Conservation (phyloP, 1,284 basidiomycete species). For the Puccinia coronata region DNA sequence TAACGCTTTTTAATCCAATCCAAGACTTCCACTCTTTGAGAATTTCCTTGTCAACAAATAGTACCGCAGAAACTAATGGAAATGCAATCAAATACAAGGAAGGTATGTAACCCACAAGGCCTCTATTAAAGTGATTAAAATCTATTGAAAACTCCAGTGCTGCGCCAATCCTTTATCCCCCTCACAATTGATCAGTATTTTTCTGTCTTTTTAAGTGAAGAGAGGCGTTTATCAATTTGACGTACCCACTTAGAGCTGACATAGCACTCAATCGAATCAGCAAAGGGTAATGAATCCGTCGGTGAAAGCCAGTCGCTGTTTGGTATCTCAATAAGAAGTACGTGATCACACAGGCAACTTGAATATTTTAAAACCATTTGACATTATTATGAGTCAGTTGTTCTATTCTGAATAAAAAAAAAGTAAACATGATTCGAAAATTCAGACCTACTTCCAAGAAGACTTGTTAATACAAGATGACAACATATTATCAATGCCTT, state of each 20-base stretch:
- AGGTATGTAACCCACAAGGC: not conserved
- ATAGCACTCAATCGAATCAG: constrained; percentile 23
- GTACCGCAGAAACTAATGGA: constrained; percentile 5
- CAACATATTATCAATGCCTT: constrained; percentile 6
- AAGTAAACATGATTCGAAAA: not conserved
- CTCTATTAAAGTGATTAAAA: constrained; percentile 5
- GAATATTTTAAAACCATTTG: too few species aligned
- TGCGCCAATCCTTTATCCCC: constrained; percentile 12
- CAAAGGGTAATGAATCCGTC: constrained; percentile 22
- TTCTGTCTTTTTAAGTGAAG: not conserved
- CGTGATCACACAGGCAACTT: constrained; percentile 8
- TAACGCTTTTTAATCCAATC: not conserved
- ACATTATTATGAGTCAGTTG: too few species aligned
- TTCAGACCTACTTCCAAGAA: constrained; percentile 24
- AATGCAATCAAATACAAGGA: constrained; percentile 35
- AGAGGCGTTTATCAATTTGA: not conserved
- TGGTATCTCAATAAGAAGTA: constrained; percentile 22
- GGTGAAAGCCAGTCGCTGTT: constrained; percentile 9
- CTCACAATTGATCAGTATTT: not conserved
- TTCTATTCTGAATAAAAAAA: too few species aligned
- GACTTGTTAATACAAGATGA: constrained; percentile 17
- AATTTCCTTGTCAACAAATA: constrained; percentile 31
- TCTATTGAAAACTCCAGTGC: constrained; percentile 11
- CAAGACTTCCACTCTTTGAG: constrained; percentile 40
- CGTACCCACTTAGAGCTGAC: constrained; percentile 22